A percentile compares a stretch with the other conserved stretches of the same genome.
Conservation (phyloP, 1,139 yeast species). For the Yamadazyma taylorii region DNA sequence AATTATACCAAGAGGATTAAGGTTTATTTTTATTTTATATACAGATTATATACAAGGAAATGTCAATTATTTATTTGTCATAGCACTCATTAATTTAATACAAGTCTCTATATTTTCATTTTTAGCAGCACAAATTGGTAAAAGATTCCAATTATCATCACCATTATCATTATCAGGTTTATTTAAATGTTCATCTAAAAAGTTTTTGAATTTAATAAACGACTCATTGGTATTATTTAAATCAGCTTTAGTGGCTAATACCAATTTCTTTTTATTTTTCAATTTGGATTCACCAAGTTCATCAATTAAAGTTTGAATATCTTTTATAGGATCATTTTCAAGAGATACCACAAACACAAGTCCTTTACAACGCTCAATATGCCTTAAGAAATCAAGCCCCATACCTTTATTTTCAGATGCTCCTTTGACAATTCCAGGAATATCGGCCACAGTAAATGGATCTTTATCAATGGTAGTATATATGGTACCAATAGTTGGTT, state of each 20-base stretch:
- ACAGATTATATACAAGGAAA: slow-evolving; percentile 1
- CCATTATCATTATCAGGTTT: not conserved
- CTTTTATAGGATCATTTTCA: slow-evolving; percentile 65
- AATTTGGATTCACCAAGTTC: slow-evolving; percentile 73
- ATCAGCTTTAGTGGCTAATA: slow-evolving; percentile 93
- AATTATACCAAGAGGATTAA: slow-evolving; percentile 28
- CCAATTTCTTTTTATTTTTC: slow-evolving; percentile 58
- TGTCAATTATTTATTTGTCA: slow-evolving; percentile 22
- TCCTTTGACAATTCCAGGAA: slow-evolving; percentile 91
- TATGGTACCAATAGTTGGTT: slow-evolving; percentile 90
- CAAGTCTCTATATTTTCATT: slow-evolving; percentile 73
- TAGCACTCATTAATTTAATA: slow-evolving; percentile 68
- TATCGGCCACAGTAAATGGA: slow-evolving; percentile 93
- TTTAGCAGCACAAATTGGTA: slow-evolving; percentile 82
- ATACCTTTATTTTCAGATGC: slow-evolving; percentile 85
- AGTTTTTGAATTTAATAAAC: slow-evolving; percentile 42
- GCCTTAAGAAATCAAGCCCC: slow-evolving; percentile 91
- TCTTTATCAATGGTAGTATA: slow-evolving; percentile 62
- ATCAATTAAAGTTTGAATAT: slow-evolving; percentile 55
- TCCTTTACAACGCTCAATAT: slow-evolving; percentile 88
- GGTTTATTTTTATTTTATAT: not conserved
- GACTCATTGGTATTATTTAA: slow-evolving; percentile 50
- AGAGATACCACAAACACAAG: slow-evolving; percentile 83
- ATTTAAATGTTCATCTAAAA: slow-evolving; percentile 30
- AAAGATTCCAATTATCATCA: slow-evolving; percentile 57